Conservation (phyloP, 2,329 filamentous ascomycete species). For the Penicillium sp. region DNA sequence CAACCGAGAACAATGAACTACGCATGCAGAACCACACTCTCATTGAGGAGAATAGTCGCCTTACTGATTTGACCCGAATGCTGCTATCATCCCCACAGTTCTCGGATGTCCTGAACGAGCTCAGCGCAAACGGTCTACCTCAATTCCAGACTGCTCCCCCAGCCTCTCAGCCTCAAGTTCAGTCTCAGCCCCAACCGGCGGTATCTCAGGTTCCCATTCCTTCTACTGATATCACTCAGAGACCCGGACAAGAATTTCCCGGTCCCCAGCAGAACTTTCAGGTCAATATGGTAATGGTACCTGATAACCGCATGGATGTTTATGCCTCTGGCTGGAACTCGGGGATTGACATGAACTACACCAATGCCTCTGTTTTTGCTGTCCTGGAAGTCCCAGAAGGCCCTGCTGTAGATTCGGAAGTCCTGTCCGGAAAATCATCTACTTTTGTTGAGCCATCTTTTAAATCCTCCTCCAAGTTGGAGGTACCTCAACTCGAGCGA, state of each 20-base stretch:
- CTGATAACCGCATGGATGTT: slow-evolving; percentile 69
- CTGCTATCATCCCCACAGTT: slow-evolving; percentile 78
- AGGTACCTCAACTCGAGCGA: slow-evolving; percentile 46
- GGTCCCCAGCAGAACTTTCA: slow-evolving; percentile 58
- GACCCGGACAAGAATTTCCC: slow-evolving; percentile 49
- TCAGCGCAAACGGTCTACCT: slow-evolving; percentile 57
- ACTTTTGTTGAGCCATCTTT: slow-evolving; percentile 47
- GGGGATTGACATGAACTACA: slow-evolving; percentile 43
- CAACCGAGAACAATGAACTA: slow-evolving; percentile 76
- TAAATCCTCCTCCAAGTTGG: slow-evolving; percentile 39
- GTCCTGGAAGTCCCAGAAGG: slow-evolving; percentile 67
- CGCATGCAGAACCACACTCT: slow-evolving; percentile 77
- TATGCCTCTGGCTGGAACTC: slow-evolving; percentile 42
- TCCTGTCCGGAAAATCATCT: slow-evolving; percentile 68
- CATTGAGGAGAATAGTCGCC: slow-evolving; percentile 77
- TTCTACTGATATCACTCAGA: slow-evolving; percentile 62
- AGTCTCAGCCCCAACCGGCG: slow-evolving; percentile 39
- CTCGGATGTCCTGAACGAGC: slow-evolving; percentile 70
- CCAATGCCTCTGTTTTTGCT: slow-evolving; percentile 54
- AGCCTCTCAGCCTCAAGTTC: slow-evolving; percentile 32
- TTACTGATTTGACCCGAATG: slow-evolving; percentile 75
- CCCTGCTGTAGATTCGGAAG: slow-evolving; percentile 56
- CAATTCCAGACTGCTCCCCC: slow-evolving; percentile 33
- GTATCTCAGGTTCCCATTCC: slow-evolving; percentile 40
- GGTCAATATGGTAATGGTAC: slow-evolving; percentile 76